These are phyloP conservation scores for Phaseolus lunatus DNA, from an alignment of 306 rosid genomes.

Conservation along the genomic window DNA sequence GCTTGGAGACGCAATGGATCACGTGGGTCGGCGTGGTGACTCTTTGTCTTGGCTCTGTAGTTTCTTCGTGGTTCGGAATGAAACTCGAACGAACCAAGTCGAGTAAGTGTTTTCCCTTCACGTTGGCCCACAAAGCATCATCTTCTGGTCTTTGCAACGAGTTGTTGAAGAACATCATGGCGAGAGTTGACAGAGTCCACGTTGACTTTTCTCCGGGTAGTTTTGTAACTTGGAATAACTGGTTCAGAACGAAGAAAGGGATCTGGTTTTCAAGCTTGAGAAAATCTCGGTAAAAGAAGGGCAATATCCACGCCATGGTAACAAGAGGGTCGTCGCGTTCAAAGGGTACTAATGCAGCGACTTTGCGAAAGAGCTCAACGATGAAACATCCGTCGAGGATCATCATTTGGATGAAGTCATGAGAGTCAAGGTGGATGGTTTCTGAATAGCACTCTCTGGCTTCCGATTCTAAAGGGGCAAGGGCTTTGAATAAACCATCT, in stretches of 20 bases:
- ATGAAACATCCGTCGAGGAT: conserved; percentile 77
- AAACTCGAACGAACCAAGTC: conserved; percentile 63
- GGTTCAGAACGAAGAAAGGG: conserved; percentile 63
- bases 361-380: conserved; percentile 60
- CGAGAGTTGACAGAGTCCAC: conserved; percentile 46
- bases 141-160: conserved; percentile 51
- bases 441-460: conserved; percentile 75
- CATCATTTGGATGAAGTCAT: conserved; percentile 64
- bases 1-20: conserved; percentile 72
- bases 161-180: conserved; percentile 65
- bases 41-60: conserved; percentile 5
- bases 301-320: conserved; percentile 59
- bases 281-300: conserved; percentile 61
- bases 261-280: conserved; percentile 81
- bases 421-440: conserved; percentile 23
- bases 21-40: conserved; percentile 53
- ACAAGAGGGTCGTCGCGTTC: conserved; percentile 58
- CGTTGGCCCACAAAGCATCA: background rate
- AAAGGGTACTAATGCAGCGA: conserved; percentile 31
- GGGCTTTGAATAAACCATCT: conserved; percentile 32
- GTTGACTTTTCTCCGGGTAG: conserved; percentile 13
- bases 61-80: conserved; percentile 14
- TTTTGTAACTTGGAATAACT: conserved; percentile 47
- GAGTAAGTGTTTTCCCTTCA: conserved; percentile 56
- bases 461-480: conserved; percentile 45